Evolutionary conservation across 148 eudicot genomes (phyloP), one percentile per base, ranked within the genome.

Genomic region (Mesembryanthemum crystallinum): DNA sequence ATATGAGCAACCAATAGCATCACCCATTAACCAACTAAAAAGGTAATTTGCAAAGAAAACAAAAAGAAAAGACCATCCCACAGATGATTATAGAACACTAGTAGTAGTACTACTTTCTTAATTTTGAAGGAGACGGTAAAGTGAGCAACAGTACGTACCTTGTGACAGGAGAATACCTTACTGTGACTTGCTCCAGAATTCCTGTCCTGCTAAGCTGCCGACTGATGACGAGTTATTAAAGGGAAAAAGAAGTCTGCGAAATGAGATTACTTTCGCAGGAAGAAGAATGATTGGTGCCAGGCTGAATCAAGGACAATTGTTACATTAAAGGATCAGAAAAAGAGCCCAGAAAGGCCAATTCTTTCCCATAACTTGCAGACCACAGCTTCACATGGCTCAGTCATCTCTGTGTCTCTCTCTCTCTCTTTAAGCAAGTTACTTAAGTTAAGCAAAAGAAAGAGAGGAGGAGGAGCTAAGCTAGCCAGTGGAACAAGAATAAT

Each of bases 351-450:
- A n/a, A 25, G 29, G 57, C 80, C 80, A 81, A 69, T 29, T 51
- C 66, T 67, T 67, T 29, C 90, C 91, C 96, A 88, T 88, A 73
- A 82, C 77, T 83, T 61, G 35, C 55, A 62, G 80, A 68, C 67
- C 67, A 76, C 55, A 69, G 43, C 75, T 54, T 76, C 85, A 83
- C 82, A 82, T 82, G 85, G 68, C 62, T 70, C 76, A 55, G 71
- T 76, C 70, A 10, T 42, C 57, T 43, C 5, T 33, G 1, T 21
- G 29, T n/a, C n/a, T 72, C 18, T 42, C 57, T 43, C 5, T 33
- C 7, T 21, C 52, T n/a, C n/a, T 45, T 55, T 57, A n/a, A 59
- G 24, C 12, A 35, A 55, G 28, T 65, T 24, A n/a, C 30, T 64
- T 49, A 47, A 35, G n/a, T n/a, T n/a, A n/a, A n/a, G n/a, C n/a